Conservation (phyloP, 176 grass and related monocot genomes). For the Panicum miliaceum region DNA sequence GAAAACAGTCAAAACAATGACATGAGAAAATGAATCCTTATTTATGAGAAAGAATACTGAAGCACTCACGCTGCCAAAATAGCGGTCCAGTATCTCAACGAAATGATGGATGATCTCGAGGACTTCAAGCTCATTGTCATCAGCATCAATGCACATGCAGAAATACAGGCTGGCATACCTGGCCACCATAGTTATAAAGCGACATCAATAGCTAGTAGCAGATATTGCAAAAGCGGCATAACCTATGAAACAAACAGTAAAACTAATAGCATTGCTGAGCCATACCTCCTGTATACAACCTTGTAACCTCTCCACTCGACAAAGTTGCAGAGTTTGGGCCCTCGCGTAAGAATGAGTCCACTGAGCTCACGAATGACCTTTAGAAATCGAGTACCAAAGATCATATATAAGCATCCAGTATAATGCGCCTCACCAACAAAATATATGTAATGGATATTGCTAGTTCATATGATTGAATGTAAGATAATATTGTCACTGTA, state of each 20-base stretch:
- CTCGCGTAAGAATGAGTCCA: constrained; percentile 84
- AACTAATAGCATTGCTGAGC: constrained; percentile 2
- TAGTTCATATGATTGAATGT: constrained; percentile 19
- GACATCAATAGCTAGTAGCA: constrained; percentile 26
- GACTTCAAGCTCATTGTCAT: constrained; percentile 94
- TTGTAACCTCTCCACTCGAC: constrained; percentile 98
- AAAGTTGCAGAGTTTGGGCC: constrained; percentile 95
- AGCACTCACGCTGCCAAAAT: constrained; percentile 92
- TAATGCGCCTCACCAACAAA: not conserved
- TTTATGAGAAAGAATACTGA: not conserved
- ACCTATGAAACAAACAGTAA: not conserved
- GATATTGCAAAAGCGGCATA: constrained; percentile 16
- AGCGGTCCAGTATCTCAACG: constrained; percentile 93
- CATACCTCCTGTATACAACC: constrained; percentile 95
- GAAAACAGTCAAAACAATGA: constrained; percentile 27
- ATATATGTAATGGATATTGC: not conserved
- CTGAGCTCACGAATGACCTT: constrained; percentile 95
- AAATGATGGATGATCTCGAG: constrained; percentile 99
- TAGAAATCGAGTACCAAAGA: constrained; percentile 25
- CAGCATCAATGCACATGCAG: constrained; percentile 97
- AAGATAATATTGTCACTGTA: not conserved
- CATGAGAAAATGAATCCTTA: not conserved
- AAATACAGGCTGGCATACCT: constrained; percentile 99
- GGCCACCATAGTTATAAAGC: constrained; percentile 22
- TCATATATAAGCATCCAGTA: constrained; percentile 17